Conservation (phyloP, 2,329 filamentous ascomycete species). For the Myriosclerotinia duriaeana region DNA sequence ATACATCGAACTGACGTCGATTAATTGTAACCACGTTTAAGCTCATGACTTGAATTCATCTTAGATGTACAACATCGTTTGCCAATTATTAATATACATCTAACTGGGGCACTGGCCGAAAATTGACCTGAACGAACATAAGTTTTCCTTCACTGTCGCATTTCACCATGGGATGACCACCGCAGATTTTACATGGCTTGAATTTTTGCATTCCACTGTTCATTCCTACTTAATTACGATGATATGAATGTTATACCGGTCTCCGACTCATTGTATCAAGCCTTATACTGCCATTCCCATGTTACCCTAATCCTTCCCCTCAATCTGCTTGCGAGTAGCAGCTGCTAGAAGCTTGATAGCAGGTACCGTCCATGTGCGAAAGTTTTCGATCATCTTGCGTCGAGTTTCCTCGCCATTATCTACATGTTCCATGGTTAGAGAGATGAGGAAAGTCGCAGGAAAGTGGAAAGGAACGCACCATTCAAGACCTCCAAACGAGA, state of each 20-base stretch:
- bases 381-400: not conserved
- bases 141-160: too few species aligned
- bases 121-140: too few species aligned
- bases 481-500: accelerated
- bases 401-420: not conserved
- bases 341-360: not conserved
- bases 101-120: too few species aligned
- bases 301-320: not conserved
- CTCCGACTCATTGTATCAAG: not conserved
- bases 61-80: too few species aligned
- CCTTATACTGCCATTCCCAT: not conserved
- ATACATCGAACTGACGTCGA: too few species aligned
- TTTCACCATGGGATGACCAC: too few species aligned
- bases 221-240: too few species aligned
- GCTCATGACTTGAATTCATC: too few species aligned
- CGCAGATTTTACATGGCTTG: not conserved
- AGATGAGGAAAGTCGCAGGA: too few species aligned
- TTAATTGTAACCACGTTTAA: too few species aligned
- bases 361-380: not conserved
- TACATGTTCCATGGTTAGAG: not conserved
- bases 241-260: not conserved
- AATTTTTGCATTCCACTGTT: not conserved
- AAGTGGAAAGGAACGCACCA: not conserved
- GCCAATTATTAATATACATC: too few species aligned
- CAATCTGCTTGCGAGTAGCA: not conserved